These are phyloP conservation scores for Chytridium lagenaria DNA, from an alignment of 371 early-diverging fungal species.

Conservation along the genomic window DNA sequence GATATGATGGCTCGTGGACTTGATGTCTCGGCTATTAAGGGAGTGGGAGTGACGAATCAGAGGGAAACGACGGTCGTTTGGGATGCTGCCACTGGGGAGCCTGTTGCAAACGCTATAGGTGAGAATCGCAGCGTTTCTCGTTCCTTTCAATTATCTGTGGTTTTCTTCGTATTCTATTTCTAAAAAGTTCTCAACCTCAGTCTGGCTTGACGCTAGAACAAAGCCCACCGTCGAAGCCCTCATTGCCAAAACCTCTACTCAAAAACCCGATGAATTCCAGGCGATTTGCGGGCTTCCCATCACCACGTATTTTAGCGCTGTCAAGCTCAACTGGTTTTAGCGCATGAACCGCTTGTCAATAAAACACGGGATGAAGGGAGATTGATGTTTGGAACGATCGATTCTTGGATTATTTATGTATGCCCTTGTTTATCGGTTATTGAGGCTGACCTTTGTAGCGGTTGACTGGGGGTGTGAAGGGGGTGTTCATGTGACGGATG, in stretches of 20 bases:
- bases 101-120: constrained; percentile 84
- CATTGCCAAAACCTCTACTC: constrained; percentile 57
- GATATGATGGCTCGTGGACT: constrained; percentile 71
- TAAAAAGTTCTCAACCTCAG: too few species aligned
- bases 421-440: constrained; percentile 32
- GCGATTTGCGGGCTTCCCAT: constrained; percentile 86
- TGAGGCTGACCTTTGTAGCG: constrained; percentile 57
- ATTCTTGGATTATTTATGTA: constrained; percentile 91
- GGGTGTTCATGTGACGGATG: constrained; percentile 85
- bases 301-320: constrained; percentile 92
- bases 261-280: constrained; percentile 58
- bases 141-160: background rate
- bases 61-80: constrained; percentile 93
- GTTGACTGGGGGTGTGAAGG: constrained; percentile 76
- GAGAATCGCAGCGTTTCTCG: background rate
- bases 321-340: constrained; percentile 93
- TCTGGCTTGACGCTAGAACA: constrained; percentile 95
- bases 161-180: background rate
- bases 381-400: constrained; percentile 88
- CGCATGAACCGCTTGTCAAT: constrained; percentile 75
- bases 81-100: constrained; percentile 83
- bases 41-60: constrained; percentile 95
- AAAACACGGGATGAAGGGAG: constrained; percentile 68
- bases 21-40: constrained; percentile 65
- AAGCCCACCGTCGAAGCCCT: constrained; percentile 72